Evolutionary conservation across 2,329 filamentous ascomycete genomes (phyloP), one percentile per base, ranked within the genome.

Genomic region (Leptodontidium sp.): DNA sequence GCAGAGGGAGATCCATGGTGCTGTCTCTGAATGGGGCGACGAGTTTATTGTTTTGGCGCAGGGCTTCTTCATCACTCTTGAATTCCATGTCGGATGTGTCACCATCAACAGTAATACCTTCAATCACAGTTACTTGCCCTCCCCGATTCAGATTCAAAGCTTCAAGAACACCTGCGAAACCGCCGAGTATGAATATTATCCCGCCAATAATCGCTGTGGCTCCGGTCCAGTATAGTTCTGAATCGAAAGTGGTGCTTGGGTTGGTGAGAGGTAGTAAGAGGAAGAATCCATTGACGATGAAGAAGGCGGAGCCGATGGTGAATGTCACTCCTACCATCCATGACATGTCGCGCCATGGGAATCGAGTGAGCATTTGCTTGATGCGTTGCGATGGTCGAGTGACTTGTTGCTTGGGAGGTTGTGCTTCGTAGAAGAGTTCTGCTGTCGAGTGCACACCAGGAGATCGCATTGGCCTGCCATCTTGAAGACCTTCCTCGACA

Each of bases 201-300:
- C 68, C 69, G 5, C 73, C 73, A 14, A 72, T 24, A 1, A 74
- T 14, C 29, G 61, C 65, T 1, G 71, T 65, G 5, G 67, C 65
- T 17, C 72, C 68, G 45, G 69, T 70, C 24, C 66, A 71, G 63
- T 74, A 72, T 24, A 71, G 55, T 38, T 63, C 38, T 38, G 70
- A 68, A 4, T 52, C 63, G 58, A 72, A 74, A 21, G 47, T 32
- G 12, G 63, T 70, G 12, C 52, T 53, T 50, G 73, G 73, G 15
- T 67, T 68, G 21, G 70, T 64, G 7, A 72, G 40, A 6, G 73
- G 70, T 32, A 74, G 55, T 2, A 71, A 12, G 12, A 75, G 65
- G 55, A 73, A 73, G 61, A 74, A 73, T n/a, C 68, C 72, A 50
- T 74, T 72, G 24, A 65, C 66, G n/a, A 75, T 67, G 53, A 74